Conservation (phyloP, 2,329 filamentous ascomycete species). For the Colletotrichum sidae region DNA sequence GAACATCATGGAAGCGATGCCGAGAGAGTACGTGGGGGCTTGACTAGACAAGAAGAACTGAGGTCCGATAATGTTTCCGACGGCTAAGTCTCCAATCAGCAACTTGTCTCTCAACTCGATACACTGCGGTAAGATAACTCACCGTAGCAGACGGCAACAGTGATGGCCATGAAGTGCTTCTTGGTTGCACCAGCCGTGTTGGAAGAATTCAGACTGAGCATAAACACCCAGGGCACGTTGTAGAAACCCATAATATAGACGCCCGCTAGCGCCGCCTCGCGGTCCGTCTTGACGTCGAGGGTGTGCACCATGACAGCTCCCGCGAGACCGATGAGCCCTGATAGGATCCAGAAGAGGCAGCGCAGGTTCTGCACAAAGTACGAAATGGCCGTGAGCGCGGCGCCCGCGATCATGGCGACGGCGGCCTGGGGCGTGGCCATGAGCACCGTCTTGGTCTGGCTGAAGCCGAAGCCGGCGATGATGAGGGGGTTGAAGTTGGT, state of each 20-base stretch:
- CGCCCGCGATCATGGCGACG: slow-evolving; percentile 45
- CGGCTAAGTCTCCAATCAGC: slow-evolving; percentile 26
- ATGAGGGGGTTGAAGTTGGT: slow-evolving; percentile 75
- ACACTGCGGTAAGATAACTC: not conserved
- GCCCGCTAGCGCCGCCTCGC: slow-evolving; percentile 44
- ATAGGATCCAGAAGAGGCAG: slow-evolving; percentile 46
- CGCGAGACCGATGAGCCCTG: slow-evolving; percentile 40
- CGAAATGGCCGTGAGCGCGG: slow-evolving; percentile 40
- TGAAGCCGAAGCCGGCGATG: slow-evolving; percentile 69
- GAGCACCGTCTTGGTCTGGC: slow-evolving; percentile 62
- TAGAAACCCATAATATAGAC: slow-evolving; percentile 50
- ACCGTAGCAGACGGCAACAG: slow-evolving; percentile 44
- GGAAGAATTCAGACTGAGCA: slow-evolving; percentile 45
- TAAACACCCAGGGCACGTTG: slow-evolving; percentile 45
- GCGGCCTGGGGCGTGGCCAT: slow-evolving; percentile 49
- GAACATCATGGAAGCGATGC: slow-evolving; percentile 43
- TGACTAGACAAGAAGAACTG: slow-evolving; percentile 44
- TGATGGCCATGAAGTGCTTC: slow-evolving; percentile 45
- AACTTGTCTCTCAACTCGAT: no score
- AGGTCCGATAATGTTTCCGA: slow-evolving; percentile 47
- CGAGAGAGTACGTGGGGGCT: slow-evolving; percentile 43
- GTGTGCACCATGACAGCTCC: slow-evolving; percentile 44
- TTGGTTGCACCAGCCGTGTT: slow-evolving; percentile 47
- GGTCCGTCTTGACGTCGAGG: slow-evolving; percentile 33
- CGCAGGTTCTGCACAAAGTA: slow-evolving; percentile 45